Evolutionary conservation across 2,329 filamentous ascomycete genomes (phyloP).

Genomic region (Emergomyces africanus): DNA sequence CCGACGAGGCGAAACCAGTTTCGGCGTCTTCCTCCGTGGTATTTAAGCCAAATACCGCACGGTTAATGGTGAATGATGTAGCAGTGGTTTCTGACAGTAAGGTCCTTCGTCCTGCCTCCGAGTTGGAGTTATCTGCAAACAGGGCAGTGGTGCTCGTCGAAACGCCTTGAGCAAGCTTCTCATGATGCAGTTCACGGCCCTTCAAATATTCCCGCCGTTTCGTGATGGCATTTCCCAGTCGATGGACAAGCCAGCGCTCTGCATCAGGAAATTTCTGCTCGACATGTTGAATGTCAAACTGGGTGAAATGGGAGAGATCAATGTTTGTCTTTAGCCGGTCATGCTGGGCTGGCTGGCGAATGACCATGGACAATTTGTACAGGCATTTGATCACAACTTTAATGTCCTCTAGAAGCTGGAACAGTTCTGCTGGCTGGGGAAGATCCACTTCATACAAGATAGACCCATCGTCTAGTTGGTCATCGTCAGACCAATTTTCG

Average conservation of each 20-base stretch:
- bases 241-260: slow-evolving; percentile 9
- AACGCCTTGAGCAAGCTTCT: slow-evolving; percentile 15
- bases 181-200: slow-evolving; percentile 26
- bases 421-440: background rate
- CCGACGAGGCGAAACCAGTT: background rate
- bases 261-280: slow-evolving; percentile 18
- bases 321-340: slow-evolving; percentile 16
- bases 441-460: background rate
- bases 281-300: slow-evolving; percentile 13
- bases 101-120: background rate
- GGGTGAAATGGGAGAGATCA: slow-evolving; percentile 4
- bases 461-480: background rate
- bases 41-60: background rate
- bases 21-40: background rate
- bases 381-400: slow-evolving; percentile 18
- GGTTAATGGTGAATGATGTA: background rate
- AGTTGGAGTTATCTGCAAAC: background rate
- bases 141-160: slow-evolving; percentile 10
- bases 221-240: slow-evolving; percentile 24
- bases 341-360: slow-evolving; percentile 24
- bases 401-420: background rate
- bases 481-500: background rate
- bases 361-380: slow-evolving; percentile 23
- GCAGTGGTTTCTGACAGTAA: background rate
- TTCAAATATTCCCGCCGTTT: slow-evolving; percentile 24